Evolutionary conservation across 2,329 filamentous ascomycete species (phyloP).

Genomic region (Aspergillus brunneoviolaceus): DNA sequence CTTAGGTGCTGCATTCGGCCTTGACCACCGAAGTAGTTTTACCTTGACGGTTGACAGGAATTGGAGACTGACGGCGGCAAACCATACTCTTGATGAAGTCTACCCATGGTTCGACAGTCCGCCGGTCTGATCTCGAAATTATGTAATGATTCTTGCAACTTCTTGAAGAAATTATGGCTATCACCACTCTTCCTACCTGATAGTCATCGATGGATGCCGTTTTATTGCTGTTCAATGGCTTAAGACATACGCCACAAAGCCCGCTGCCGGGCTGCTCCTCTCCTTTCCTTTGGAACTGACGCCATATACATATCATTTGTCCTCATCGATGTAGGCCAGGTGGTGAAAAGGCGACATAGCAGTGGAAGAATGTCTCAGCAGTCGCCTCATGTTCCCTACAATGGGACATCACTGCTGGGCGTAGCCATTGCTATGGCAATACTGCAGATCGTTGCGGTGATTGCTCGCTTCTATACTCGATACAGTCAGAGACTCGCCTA

Average conservation of each 20-base stretch:
- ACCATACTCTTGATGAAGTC: background rate
- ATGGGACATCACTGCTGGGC: conserved; percentile 19
- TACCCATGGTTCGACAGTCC: background rate
- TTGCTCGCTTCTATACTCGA: conserved; percentile 24
- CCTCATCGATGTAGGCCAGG: background rate
- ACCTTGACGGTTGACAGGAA: no score
- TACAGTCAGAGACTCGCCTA: conserved; percentile 18
- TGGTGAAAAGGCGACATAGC: background rate
- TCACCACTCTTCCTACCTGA: no score
- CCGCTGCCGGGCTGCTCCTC: background rate
- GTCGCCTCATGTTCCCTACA: conserved; percentile 5
- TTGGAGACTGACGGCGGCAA: background rate
- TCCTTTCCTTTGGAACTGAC: background rate
- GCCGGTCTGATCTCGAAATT: background rate
- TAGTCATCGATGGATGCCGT: no score
- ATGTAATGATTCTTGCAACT: conserved; percentile 3
- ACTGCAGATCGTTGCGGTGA: conserved; percentile 23
- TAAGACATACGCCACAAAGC: background rate
- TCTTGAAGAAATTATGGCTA: background rate
- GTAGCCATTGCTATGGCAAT: conserved; percentile 18
- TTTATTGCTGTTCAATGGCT: background rate
- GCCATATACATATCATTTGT: background rate
- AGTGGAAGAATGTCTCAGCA: background rate
- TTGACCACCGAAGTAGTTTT: no score
- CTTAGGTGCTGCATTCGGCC: no score